phyloP scores from a whole-genome alignment of 202 grass and related monocot genomes.

The Zoysia matrella region DNA sequence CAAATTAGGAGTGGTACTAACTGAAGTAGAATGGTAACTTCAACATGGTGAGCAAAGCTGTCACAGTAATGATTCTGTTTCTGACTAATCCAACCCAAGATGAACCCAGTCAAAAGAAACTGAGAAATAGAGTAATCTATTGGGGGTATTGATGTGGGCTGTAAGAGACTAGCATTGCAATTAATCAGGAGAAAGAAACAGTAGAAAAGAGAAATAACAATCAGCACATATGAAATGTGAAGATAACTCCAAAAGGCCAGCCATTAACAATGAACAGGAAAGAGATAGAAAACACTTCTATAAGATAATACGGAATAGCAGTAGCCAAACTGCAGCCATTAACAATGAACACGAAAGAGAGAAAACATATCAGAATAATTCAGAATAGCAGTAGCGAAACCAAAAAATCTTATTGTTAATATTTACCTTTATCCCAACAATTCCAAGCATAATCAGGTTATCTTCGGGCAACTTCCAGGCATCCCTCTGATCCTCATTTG shows the following conservation, averaged over 20 bases:
- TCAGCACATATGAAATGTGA: not conserved
- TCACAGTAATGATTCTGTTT: not conserved
- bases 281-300: not conserved
- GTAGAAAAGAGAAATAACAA: not conserved
- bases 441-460: constrained; percentile 72
- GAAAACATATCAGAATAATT: not conserved
- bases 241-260: not conserved
- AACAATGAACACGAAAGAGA: too few relatives aligned
- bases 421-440: constrained; percentile 90
- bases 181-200: not conserved
- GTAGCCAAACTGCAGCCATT: too few relatives aligned
- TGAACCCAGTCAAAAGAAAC: constrained; percentile 17
- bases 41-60: not conserved
- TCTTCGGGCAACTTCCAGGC: constrained; percentile 89
- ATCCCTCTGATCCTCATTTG: constrained; percentile 74
- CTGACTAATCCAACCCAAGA: constrained; percentile 10
- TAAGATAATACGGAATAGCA: not conserved
- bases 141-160: not conserved
- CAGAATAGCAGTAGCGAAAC: not conserved
- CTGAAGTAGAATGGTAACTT: constrained; percentile 10
- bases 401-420: not conserved
- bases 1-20: not conserved
- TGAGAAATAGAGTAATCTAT: not conserved
- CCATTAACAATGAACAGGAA: constrained; percentile 8
- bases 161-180: not conserved